Evolutionary conservation across 2,329 filamentous ascomycete species (phyloP).

Genomic region (Colletotrichum orbiculare): DNA sequence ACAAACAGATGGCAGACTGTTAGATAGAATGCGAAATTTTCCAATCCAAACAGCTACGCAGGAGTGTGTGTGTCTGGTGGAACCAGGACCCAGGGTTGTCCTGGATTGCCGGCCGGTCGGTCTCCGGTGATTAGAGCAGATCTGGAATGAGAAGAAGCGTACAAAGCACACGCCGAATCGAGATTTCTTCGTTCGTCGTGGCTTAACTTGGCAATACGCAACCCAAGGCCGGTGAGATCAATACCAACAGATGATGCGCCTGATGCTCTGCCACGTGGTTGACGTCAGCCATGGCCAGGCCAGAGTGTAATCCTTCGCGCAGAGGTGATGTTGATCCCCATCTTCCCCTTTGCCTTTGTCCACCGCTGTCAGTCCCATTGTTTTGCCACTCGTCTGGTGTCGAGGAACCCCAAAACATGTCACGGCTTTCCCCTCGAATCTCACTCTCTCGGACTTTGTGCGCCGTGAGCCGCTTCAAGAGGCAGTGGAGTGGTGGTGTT

Average conservation of each 20-base stretch:
- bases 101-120: neutral
- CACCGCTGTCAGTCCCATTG: neutral
- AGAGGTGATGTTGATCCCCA: neutral
- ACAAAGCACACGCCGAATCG: neutral
- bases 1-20: too few species aligned
- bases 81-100: neutral
- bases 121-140: neutral
- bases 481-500: constrained; percentile 3
- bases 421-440: constrained; percentile 1
- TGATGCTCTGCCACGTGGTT: constrained; percentile 1
- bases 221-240: constrained; percentile 5
- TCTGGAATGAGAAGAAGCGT: neutral
- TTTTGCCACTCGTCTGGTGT: constrained; percentile 1
- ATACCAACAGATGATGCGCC: constrained; percentile 4
- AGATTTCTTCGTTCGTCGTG: constrained; percentile 2
- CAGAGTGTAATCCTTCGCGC: neutral
- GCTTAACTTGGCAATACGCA: constrained; percentile 4
- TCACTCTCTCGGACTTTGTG: neutral
- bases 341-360: neutral
- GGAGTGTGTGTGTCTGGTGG: constrained; percentile 7
- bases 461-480: constrained; percentile 3
- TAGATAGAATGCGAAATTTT: too few species aligned
- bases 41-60: too few species aligned
- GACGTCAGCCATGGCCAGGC: constrained; percentile 26
- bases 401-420: neutral